Evolutionary conservation across 2,329 filamentous ascomycete species (phyloP), one percentile per base, ranked within the genome.

Genomic region (Penicillium sp.): DNA sequence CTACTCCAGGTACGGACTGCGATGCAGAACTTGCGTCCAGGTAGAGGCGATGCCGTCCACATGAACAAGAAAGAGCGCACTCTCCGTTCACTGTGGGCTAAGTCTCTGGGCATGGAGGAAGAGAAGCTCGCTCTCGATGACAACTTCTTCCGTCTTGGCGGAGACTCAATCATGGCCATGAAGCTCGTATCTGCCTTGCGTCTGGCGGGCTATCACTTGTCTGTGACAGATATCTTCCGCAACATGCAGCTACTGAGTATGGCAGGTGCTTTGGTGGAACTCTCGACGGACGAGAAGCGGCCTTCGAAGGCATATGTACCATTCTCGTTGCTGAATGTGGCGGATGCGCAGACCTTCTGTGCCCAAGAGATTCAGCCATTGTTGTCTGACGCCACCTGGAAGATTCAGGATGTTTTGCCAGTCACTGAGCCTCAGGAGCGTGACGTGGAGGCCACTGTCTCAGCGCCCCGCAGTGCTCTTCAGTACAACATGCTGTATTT

Each of bases 401-500:
- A 9, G 2, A 49, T 54, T 43, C 43, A 49, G 24, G 48, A 55
- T 44, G 51, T 52, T 13, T 49, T 51, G 39, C 52, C 51, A 3
- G 55, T 42, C 3, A 57, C 50, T 14, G 51, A 57, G 4, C 44
- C 48, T 5, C 48, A 52, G 13, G 24, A 48, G 16, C 48, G 40
- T n/a, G 55, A 57, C 36, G 44, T 57, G 22, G 42, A 57, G 11
- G 29, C 55, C 11, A 54, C 52, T 22, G 42, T 54, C 31, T 52
- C 39, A 27, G 32, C 24, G n/a, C 52, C 55, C 22, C 48, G 52
- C 13, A 55, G 51, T 42, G 52, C 55, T 31, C 11, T 58, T 29
- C 52, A 52, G 14, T 58, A 54, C 43, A 58, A 49, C 40, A 55
- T 58, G 52, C 29, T 58, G 21, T 52, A 55, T 31, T 43, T 52